Percentiles rank a stretch among this genome's conserved stretches.
Evolutionary conservation across 2,329 filamentous ascomycete genomes (phyloP).

Genomic region (Daldinia sp.): DNA sequence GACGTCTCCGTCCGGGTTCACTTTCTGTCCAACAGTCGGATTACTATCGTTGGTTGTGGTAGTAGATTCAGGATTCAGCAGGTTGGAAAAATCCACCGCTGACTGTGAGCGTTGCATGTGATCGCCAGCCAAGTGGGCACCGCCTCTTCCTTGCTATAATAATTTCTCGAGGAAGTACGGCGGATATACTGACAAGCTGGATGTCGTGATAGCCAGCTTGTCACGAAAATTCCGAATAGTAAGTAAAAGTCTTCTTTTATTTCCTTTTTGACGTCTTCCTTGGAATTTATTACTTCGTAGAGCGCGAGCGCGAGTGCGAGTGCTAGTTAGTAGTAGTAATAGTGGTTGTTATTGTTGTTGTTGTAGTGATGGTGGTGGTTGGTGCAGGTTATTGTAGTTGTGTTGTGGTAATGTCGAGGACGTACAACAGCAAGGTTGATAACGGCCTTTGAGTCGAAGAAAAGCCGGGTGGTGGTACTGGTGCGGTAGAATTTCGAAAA

Average conservation of each 20-base stretch:
- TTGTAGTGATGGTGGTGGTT: not conserved
- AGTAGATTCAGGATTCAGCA: constrained; percentile 73
- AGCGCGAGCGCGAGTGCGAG: no score
- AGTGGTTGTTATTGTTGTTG: constrained; percentile 1
- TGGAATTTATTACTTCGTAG: not conserved
- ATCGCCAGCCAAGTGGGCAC: constrained; percentile 58
- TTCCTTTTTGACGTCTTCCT: not conserved
- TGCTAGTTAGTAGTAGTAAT: constrained; percentile 1
- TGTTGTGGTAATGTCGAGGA: not conserved
- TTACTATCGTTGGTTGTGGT: constrained; percentile 50
- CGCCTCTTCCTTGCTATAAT: constrained; percentile 36
- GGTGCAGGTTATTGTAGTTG: constrained; percentile 12
- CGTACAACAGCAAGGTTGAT: constrained; percentile 26
- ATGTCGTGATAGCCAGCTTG: constrained; percentile 25
- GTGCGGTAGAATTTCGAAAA: constrained; percentile 50
- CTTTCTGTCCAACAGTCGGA: constrained; percentile 47
- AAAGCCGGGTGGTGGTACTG: constrained; percentile 34
- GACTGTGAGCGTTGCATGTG: constrained; percentile 82
- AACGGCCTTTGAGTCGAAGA: constrained; percentile 36
- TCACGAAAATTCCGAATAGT: not conserved
- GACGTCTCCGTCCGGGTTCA: constrained; percentile 53
- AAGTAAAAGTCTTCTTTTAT: constrained; percentile 8
- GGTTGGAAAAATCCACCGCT: constrained; percentile 80
- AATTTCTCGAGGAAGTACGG: constrained; percentile 24
- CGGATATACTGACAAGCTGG: constrained; percentile 22